Conservation (phyloP, 805 yeast genomes). For the Metschnikowia cubensis region DNA sequence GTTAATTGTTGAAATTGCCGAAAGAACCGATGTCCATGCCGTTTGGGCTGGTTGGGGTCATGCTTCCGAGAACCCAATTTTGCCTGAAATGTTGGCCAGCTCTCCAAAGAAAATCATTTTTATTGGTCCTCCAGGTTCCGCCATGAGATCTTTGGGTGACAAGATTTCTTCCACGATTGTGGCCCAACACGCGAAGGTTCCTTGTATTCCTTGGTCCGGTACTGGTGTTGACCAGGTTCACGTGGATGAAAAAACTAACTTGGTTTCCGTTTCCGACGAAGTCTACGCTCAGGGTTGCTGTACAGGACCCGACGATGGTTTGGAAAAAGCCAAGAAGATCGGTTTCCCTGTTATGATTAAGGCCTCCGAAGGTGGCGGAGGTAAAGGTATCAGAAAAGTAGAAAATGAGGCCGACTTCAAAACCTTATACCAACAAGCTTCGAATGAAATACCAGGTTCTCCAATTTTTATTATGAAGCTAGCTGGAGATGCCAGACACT, state of each 20-base stretch:
- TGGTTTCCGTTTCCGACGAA: slow-evolving; percentile 85
- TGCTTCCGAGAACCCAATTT: slow-evolving; percentile 95
- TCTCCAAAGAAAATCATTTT: slow-evolving; percentile 86
- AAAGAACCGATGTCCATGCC: slow-evolving; percentile 93
- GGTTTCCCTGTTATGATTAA: slow-evolving; percentile 99
- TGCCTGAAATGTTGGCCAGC: slow-evolving; percentile 93
- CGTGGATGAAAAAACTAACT: slow-evolving; percentile 61
- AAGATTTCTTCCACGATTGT: slow-evolving; percentile 97
- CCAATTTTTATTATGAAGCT: slow-evolving; percentile 97
- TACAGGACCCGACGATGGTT: slow-evolving; percentile 81
- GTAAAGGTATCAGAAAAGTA: slow-evolving; percentile 98
- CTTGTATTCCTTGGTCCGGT: slow-evolving; percentile 99
- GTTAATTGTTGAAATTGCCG: slow-evolving; percentile 93
- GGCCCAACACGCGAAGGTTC: slow-evolving; percentile 97
- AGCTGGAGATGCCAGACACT: slow-evolving; percentile 96
- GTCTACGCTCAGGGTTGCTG: slow-evolving; percentile 89
- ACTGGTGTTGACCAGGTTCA: slow-evolving; percentile 86
- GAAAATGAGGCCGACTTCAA: slow-evolving; percentile 76
- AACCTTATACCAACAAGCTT: slow-evolving; percentile 83
- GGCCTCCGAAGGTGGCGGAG: slow-evolving; percentile 99
- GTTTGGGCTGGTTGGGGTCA: slow-evolving; percentile 99
- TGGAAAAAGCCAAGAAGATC: slow-evolving; percentile 74
- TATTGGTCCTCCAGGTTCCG: slow-evolving; percentile 98
- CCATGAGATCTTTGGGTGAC: slow-evolving; percentile 99
- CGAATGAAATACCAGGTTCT: slow-evolving; percentile 97